These are phyloP conservation scores for Sporormia fimetaria DNA, from an alignment of 495 filamentous ascomycete genomes.

Conservation along the genomic window DNA sequence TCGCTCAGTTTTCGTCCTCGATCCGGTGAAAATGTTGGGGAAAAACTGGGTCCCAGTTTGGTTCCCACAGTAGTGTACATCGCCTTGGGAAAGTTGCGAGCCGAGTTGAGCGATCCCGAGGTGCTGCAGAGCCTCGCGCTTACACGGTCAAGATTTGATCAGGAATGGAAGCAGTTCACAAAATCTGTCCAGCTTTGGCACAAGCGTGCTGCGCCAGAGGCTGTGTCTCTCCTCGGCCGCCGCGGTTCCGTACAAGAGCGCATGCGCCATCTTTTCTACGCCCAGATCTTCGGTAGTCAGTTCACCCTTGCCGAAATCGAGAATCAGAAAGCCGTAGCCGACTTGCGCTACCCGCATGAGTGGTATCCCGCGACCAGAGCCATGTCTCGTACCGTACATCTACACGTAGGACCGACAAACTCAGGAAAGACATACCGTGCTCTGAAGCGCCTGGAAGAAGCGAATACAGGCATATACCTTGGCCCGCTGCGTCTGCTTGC, in stretches of 20 bases:
- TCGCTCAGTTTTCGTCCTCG: background rate
- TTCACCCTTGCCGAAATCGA: constrained; percentile 41
- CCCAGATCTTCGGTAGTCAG: constrained; percentile 36
- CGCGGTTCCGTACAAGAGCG: constrained; percentile 30
- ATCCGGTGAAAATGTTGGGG: no score
- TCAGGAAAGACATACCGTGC: constrained; percentile 97
- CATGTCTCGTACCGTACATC: constrained; percentile 69
- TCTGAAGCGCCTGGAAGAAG: constrained; percentile 68
- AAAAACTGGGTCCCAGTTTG: no score
- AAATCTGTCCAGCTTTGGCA: constrained; percentile 4
- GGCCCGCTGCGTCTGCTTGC: constrained; percentile 84
- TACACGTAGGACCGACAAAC: constrained; percentile 96
- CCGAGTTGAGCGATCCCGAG: constrained; percentile 3
- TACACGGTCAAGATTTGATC: constrained; percentile 6
- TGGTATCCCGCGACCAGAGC: constrained; percentile 79
- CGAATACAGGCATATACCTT: constrained; percentile 72
- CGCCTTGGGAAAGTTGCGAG: constrained; percentile 1
- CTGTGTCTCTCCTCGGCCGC: background rate
- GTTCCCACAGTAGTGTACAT: no score
- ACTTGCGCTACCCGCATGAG: constrained; percentile 74
- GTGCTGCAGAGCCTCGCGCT: constrained; percentile 15
- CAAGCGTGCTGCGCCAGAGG: constrained; percentile 3
- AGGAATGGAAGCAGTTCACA: constrained; percentile 13
- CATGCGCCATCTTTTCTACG: constrained; percentile 50
- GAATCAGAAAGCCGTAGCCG: constrained; percentile 56